A percentile compares a stretch with the other conserved stretches of the same genome.
These are phyloP conservation scores for Sugiyamaella floridensis DNA, from an alignment of 805 yeast genomes.

Conservation along the genomic window DNA sequence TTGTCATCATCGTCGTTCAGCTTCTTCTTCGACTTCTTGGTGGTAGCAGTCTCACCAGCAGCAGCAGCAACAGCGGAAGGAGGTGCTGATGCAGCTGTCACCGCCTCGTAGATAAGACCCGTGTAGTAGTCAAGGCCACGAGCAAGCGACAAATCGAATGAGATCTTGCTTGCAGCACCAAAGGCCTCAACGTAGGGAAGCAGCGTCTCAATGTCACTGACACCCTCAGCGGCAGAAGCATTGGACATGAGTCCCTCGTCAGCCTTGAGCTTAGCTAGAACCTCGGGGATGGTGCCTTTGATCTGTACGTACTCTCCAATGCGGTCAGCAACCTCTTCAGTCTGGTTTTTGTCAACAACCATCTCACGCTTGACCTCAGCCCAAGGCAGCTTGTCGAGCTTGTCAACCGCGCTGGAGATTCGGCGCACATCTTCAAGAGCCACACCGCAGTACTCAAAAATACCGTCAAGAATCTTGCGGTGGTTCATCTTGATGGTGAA, in stretches of 20 bases:
- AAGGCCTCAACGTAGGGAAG: constrained; percentile 79
- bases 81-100: constrained; percentile 93
- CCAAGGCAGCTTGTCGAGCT: constrained; percentile 94
- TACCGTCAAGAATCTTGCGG: constrained; percentile 92
- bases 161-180: constrained; percentile 49
- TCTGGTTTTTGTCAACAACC: constrained; percentile 82
- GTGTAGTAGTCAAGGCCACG: constrained; percentile 98
- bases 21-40: constrained; percentile 20
- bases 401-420: constrained; percentile 92
- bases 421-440: constrained; percentile 88
- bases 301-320: constrained; percentile 88
- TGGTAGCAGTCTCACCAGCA: constrained; percentile 17
- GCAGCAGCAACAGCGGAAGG: constrained; percentile 41
- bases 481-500: constrained; percentile 92
- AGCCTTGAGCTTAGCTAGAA: constrained; percentile 44
- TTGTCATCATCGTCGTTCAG: constrained; percentile 73
- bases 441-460: constrained; percentile 92
- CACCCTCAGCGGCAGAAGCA: constrained; percentile 70
- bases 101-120: constrained; percentile 94
- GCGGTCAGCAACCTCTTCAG: constrained; percentile 85
- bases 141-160: constrained; percentile 91
- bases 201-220: constrained; percentile 69
- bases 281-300: constrained; percentile 49
- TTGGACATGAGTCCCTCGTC: constrained; percentile 57
- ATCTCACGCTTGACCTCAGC: constrained; percentile 88